A percentile compares a stretch with the other conserved stretches of the same genome.
Conservation (phyloP, 345 rosid species). For the Clausena lansium region DNA sequence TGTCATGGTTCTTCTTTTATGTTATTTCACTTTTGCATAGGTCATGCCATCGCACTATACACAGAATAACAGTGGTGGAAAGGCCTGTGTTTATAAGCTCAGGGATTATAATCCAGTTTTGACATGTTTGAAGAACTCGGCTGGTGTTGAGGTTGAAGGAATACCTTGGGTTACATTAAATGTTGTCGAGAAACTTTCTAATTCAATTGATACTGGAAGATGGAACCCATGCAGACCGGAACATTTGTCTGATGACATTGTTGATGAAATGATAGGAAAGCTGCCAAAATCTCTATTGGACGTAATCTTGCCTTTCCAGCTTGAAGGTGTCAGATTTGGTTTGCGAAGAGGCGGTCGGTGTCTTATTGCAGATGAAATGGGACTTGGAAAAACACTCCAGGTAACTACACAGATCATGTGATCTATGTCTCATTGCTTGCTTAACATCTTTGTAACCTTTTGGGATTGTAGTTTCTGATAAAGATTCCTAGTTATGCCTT, state of each 20-base stretch:
- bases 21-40: conserved; percentile 31
- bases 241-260: conserved; percentile 63
- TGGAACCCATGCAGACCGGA: conserved; percentile 84
- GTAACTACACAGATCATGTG: conserved; percentile 28
- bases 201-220: conserved; percentile 42
- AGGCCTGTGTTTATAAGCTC: conserved; percentile 76
- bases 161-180: conserved; percentile 76
- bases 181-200: conserved; percentile 69
- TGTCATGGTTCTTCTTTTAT: not conserved
- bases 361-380: conserved; percentile 98
- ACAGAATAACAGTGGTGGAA: conserved; percentile 68
- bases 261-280: conserved; percentile 52
- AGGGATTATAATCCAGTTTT: conserved; percentile 62
- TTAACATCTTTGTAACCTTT: not conserved
- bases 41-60: conserved; percentile 71
- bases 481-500: not conserved
- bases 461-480: not conserved
- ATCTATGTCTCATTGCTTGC: not conserved
- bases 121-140: conserved; percentile 55
- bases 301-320: conserved; percentile 80
- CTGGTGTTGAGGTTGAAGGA: conserved; percentile 55
- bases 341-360: conserved; percentile 87
- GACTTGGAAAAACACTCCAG: conserved; percentile 96
- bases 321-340: conserved; percentile 80
- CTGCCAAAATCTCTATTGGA: conserved; percentile 62